A percentile compares a stretch with the other conserved stretches of the same genome.
These are phyloP conservation scores for Taphrina communis DNA, from an alignment of 1,139 yeast genomes.

Conservation along the genomic window DNA sequence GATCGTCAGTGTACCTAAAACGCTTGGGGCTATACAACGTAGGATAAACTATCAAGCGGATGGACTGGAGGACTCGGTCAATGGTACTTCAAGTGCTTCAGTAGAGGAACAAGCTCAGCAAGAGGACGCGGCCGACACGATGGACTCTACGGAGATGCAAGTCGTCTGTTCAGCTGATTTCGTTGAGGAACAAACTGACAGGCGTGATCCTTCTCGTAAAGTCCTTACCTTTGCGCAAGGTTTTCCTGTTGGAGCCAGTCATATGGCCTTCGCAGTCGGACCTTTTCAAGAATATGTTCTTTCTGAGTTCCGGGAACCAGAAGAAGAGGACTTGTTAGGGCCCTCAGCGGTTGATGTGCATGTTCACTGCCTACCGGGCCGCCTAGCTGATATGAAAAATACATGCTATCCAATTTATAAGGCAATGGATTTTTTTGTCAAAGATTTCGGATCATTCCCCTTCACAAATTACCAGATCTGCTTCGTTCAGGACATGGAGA, in stretches of 20 bases:
- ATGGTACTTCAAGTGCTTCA: background rate
- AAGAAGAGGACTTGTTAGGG: slow-evolving; percentile 54
- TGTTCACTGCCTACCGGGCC: slow-evolving; percentile 65
- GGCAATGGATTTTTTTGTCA: slow-evolving; percentile 81
- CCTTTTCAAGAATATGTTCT: slow-evolving; percentile 71
- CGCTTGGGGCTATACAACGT: slow-evolving; percentile 65
- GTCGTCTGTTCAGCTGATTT: slow-evolving; percentile 76
- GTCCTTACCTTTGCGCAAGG: slow-evolving; percentile 78
- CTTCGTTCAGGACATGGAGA: slow-evolving; percentile 68
- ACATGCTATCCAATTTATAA: slow-evolving; percentile 76
- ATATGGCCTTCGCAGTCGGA: slow-evolving; percentile 95
- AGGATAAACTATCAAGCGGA: background rate
- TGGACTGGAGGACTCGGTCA: background rate
- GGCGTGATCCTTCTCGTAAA: slow-evolving; percentile 72
- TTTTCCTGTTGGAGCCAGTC: slow-evolving; percentile 91
- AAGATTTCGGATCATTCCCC: slow-evolving; percentile 93
- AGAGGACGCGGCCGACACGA: slow-evolving; percentile 44
- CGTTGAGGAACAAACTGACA: slow-evolving; percentile 55
- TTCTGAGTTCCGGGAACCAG: slow-evolving; percentile 54
- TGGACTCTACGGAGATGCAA: slow-evolving; percentile 58
- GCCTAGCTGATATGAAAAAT: slow-evolving; percentile 66
- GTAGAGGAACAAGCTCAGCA: background rate
- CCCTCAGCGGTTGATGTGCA: slow-evolving; percentile 57
- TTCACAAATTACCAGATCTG: slow-evolving; percentile 79
- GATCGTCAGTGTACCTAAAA: slow-evolving; percentile 79